phyloP scores from a whole-genome alignment of 257 asterid species.

The Lycium ferocissimum region DNA sequence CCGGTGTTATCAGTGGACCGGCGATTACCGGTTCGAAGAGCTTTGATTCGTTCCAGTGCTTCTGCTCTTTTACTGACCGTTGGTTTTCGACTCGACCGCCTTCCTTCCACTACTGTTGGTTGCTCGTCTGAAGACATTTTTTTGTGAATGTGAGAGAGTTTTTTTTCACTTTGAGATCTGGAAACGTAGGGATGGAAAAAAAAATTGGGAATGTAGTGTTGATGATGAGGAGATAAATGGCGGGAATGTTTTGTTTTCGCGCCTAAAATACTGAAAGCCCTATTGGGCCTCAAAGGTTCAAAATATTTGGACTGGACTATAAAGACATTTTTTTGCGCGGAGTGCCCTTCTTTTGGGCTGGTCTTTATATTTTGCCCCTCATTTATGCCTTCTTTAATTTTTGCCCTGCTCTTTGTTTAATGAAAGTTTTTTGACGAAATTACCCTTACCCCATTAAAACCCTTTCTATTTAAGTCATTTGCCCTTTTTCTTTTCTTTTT shows the following conservation, averaged over 20 bases:
- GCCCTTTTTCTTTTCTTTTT: no score
- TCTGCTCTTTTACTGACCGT: conserved; percentile 51
- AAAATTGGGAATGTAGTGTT: not conserved
- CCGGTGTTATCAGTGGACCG: conserved; percentile 59
- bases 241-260: conserved; percentile 45
- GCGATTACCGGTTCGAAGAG: conserved; percentile 67
- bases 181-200: not conserved
- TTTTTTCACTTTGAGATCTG: conserved; percentile 4
- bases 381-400: no score
- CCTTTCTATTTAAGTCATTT: no score
- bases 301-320: not conserved
- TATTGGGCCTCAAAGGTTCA: conserved; percentile 24
- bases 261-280: conserved; percentile 34
- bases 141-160: not conserved
- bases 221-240: conserved; percentile 10
- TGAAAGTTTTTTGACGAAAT: no score
- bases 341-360: no score
- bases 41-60: conserved; percentile 76
- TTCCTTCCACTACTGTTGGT: conserved; percentile 51
- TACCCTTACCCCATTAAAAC: no score
- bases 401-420: no score
- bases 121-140: conserved; percentile 82
- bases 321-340: no score
- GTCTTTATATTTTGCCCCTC: no score
- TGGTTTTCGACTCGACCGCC: conserved; percentile 68